phyloP scores from a whole-genome alignment of 2,329 filamentous ascomycete genomes.

The Aspergillus novofumigatus region DNA sequence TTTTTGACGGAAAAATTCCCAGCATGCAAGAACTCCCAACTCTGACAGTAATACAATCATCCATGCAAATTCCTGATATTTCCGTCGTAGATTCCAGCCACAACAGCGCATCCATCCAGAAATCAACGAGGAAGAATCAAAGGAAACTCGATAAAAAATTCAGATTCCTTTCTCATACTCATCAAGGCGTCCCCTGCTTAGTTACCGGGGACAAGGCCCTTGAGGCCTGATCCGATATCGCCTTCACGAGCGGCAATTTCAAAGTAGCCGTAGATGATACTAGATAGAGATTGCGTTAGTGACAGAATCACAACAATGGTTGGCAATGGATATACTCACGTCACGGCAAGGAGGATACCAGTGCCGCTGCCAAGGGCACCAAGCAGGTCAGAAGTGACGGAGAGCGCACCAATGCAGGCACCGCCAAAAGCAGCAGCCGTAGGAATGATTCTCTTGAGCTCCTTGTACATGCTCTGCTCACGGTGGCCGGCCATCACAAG shows the following conservation, averaged over 20 bases:
- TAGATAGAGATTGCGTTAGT: conserved; percentile 41
- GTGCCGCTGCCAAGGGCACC: conserved; percentile 95
- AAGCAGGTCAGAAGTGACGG: conserved; percentile 90
- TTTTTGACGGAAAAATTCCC: conserved; percentile 1
- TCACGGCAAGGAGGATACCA: conserved; percentile 96
- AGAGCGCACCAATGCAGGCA: conserved; percentile 97
- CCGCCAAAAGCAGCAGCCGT: conserved; percentile 97
- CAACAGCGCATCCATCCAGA: conserved; percentile 26
- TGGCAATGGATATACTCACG: conserved; percentile 59
- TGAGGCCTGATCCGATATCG: conserved; percentile 72
- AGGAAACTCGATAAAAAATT: conserved; percentile 22
- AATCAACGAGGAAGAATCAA: conserved; percentile 21
- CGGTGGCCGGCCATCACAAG: conserved; percentile 99
- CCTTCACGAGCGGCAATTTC: conserved; percentile 99
- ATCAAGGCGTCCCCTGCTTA: conserved; percentile 29
- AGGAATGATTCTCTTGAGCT: conserved; percentile 98
- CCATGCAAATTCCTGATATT: conserved; percentile 7
- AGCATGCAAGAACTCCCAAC: conserved; percentile 5
- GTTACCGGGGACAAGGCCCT: conserved; percentile 57
- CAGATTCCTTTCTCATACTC: conserved; percentile 29
- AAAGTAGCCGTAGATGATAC: conserved; percentile 99
- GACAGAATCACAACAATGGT: neutral
- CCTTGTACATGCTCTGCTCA: conserved; percentile 99
- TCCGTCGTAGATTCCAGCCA: conserved; percentile 7
- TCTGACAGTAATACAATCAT: conserved; percentile 12